phyloP scores from a whole-genome alignment of 176 grass and related monocot genomes.

The Musa itinerans region DNA sequence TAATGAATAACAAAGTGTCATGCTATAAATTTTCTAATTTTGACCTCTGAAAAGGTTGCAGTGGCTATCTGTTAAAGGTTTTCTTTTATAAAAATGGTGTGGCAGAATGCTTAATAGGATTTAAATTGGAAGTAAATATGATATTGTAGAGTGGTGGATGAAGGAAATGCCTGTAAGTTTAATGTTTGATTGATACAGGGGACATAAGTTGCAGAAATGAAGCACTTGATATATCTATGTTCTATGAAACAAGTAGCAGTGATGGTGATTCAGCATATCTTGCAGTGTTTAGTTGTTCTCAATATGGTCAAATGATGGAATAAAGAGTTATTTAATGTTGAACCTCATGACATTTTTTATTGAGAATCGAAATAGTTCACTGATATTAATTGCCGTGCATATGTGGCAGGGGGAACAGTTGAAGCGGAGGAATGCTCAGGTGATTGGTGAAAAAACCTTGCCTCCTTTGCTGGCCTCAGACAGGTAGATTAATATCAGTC shows the following conservation, averaged over 20 bases:
- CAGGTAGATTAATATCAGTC: conserved; percentile 27
- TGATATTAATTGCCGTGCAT: not conserved
- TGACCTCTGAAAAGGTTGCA: no score
- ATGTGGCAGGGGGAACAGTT: conserved; percentile 65
- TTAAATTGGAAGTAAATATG: not conserved
- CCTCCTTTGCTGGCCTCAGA: conserved; percentile 30
- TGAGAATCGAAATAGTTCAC: not conserved
- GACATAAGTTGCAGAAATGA: no score
- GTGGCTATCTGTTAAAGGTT: no score
- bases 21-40: no score
- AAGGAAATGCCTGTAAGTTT: not conserved
- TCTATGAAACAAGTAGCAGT: no score
- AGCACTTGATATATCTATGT: no score
- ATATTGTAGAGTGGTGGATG: not conserved
- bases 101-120: not conserved
- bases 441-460: conserved; percentile 22
- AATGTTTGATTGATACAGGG: no score
- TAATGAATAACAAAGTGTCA: no score
- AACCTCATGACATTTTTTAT: not conserved
- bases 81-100: no score
- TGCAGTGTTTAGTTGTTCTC: no score
- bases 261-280: no score
- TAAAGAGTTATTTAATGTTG: not conserved
- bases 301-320: no score
- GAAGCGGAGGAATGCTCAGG: conserved; percentile 42